phyloP scores from a whole-genome alignment of 495 filamentous ascomycete genomes.

The Lepraria neglecta region DNA sequence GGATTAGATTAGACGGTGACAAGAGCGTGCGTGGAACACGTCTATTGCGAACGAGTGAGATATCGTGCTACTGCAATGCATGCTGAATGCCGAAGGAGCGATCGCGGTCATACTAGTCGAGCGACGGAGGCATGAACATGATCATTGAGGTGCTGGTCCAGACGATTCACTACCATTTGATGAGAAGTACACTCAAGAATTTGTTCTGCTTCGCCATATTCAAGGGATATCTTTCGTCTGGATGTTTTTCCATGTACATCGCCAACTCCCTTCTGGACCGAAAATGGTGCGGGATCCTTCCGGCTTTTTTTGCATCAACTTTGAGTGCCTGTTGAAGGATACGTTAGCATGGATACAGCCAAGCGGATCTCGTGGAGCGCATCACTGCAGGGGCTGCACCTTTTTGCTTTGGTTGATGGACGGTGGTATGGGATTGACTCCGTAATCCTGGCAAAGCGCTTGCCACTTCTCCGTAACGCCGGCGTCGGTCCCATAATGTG shows the following conservation, averaged over 20 bases:
- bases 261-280: background rate
- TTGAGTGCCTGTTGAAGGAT: background rate
- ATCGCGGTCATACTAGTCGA: no score
- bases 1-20: no score
- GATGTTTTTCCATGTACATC: background rate
- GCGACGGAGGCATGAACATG: no score
- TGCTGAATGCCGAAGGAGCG: no score
- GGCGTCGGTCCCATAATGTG: background rate
- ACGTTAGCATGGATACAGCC: background rate
- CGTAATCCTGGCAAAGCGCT: conserved; percentile 1
- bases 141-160: no score
- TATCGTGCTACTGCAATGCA: no score
- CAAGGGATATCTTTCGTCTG: conserved; percentile 2
- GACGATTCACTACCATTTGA: conserved; percentile 7
- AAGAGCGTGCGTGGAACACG: no score
- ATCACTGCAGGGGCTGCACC: conserved; percentile 1
- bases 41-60: no score
- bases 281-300: background rate
- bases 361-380: background rate
- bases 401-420: conserved; percentile 6
- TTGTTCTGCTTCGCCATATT: conserved; percentile 3
- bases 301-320: background rate
- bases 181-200: conserved; percentile 1
- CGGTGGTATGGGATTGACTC: conserved; percentile 6
- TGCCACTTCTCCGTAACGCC: conserved; percentile 4